Percentiles rank a stretch among this genome's conserved stretches.
Evolutionary conservation across 2,329 filamentous ascomycete genomes (phyloP).

Genomic region (Lecanosticta acicola): DNA sequence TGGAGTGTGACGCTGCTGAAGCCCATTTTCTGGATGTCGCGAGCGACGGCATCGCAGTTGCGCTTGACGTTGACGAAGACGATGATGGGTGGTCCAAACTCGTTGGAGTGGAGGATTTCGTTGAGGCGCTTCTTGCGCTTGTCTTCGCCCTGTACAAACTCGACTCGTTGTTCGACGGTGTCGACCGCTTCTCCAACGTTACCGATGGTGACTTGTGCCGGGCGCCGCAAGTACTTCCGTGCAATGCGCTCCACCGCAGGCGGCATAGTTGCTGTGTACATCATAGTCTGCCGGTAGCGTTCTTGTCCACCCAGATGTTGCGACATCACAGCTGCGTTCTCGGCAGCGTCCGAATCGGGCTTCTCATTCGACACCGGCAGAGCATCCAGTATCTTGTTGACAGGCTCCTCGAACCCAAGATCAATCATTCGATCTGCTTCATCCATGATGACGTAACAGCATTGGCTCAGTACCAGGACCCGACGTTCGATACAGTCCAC

Average conservation of each 20-base stretch:
- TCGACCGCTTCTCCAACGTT: constrained; percentile 94
- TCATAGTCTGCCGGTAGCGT: constrained; percentile 95
- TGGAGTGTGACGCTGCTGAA: constrained; percentile 86
- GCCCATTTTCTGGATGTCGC: constrained; percentile 91
- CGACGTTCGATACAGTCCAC: constrained; percentile 95
- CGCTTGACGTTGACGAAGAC: constrained; percentile 99
- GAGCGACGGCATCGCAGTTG: constrained; percentile 91
- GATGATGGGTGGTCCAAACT: constrained; percentile 86
- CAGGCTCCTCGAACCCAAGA: constrained; percentile 92
- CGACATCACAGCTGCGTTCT: constrained; percentile 80
- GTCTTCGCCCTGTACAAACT: constrained; percentile 85
- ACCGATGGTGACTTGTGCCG: constrained; percentile 90
- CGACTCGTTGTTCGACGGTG: constrained; percentile 94
- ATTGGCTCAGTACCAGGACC: constrained; percentile 87
- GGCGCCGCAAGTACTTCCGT: constrained; percentile 89
- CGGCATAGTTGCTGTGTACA: constrained; percentile 99
- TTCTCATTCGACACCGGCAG: constrained; percentile 91
- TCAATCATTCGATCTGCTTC: constrained; percentile 99
- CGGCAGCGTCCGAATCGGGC: constrained; percentile 86
- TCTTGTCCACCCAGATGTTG: constrained; percentile 67
- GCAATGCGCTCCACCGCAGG: constrained; percentile 87
- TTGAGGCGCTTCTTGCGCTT: constrained; percentile 93
- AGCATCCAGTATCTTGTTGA: constrained; percentile 95
- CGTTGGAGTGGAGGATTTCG: constrained; percentile 75
- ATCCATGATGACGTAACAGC: constrained; percentile 98